Percentiles rank a stretch among this genome's conserved stretches.
Evolutionary conservation across 345 rosid species (phyloP).

Genomic region (Linum lewisii): DNA sequence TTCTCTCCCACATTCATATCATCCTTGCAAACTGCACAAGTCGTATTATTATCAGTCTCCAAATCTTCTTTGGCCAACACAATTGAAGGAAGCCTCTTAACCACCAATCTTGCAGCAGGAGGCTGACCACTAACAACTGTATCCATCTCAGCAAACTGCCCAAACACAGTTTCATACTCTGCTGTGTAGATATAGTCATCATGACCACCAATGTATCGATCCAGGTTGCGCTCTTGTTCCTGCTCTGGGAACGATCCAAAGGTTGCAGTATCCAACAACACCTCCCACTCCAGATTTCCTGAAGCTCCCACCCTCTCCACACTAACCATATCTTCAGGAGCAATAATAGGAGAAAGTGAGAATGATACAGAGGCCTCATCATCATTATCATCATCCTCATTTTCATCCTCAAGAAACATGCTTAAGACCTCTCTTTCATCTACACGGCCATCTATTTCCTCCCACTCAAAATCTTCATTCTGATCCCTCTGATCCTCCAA

Average conservation of each 20-base stretch:
- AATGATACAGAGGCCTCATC: constrained; percentile 49
- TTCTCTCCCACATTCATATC: constrained; percentile 49
- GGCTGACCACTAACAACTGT: constrained; percentile 45
- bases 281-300: constrained; percentile 69
- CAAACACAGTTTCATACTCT: constrained; percentile 65
- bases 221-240: constrained; percentile 27
- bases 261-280: constrained; percentile 55
- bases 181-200: constrained; percentile 54
- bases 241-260: constrained; percentile 40
- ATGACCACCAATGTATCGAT: constrained; percentile 39
- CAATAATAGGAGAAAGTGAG: constrained; percentile 43
- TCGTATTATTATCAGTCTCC: constrained; percentile 30
- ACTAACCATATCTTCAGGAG: constrained; percentile 39
- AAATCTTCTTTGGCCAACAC: constrained; percentile 39
- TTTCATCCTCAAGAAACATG: constrained; percentile 31
- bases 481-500: constrained; percentile 53
- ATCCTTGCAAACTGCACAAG: constrained; percentile 84
- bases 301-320: constrained; percentile 42
- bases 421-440: constrained; percentile 60
- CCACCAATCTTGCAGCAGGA: constrained; percentile 53
- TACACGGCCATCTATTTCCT: constrained; percentile 62
- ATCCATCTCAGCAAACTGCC: constrained; percentile 71
- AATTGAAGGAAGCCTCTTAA: constrained; percentile 51
- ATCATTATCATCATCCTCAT: constrained; percentile 33
- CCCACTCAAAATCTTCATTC: constrained; percentile 86